Conservation (phyloP, 176 grass and related monocot genomes). For the Elaeis guineensis region DNA sequence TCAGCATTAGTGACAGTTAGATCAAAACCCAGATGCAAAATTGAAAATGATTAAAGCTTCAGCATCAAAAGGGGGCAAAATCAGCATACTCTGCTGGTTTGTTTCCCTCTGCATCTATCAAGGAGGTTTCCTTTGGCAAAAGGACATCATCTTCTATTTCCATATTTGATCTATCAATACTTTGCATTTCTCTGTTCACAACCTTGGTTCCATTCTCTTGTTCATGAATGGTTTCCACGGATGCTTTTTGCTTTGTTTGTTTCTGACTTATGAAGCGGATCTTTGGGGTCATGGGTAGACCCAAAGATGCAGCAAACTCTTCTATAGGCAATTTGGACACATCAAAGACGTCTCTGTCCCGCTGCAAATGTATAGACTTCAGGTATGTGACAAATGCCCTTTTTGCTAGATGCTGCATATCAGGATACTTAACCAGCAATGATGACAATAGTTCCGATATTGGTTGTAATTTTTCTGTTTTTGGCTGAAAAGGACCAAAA, state of each 20-base stretch:
- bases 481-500: conserved; percentile 38
- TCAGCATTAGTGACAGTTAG: not conserved
- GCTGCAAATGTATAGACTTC: conserved; percentile 51
- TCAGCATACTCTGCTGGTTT: conserved; percentile 30
- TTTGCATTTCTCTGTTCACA: conserved; percentile 23
- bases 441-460: conserved; percentile 68
- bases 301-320: conserved; percentile 60
- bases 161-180: not conserved
- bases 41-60: not conserved
- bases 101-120: conserved; percentile 24
- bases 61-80: not conserved
- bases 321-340: conserved; percentile 61
- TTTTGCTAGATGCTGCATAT: conserved; percentile 71
- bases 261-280: conserved; percentile 61
- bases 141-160: conserved; percentile 50
- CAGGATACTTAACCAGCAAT: conserved; percentile 61
- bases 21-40: not conserved
- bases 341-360: conserved; percentile 73
- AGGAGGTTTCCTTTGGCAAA: conserved; percentile 35
- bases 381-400: conserved; percentile 83
- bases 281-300: conserved; percentile 60
- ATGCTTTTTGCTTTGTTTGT: conserved; percentile 21
- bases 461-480: conserved; percentile 56
- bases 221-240: conserved; percentile 12
- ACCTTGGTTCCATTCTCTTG: conserved; percentile 21